Conservation (phyloP, 176 grass and related monocot genomes). For the Triticum timopheevii region DNA sequence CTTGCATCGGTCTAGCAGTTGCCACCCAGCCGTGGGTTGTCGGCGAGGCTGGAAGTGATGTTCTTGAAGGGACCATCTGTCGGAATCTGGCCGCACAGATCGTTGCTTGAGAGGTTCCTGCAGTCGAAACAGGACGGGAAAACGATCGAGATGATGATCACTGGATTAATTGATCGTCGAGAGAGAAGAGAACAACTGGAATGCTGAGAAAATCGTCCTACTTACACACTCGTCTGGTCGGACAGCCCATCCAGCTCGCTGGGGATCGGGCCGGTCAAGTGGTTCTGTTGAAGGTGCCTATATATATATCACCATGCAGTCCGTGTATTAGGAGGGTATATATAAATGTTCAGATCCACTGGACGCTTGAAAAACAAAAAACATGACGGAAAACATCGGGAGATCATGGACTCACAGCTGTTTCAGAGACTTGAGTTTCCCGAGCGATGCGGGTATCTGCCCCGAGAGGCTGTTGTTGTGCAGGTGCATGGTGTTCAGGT, state of each 20-base stretch:
- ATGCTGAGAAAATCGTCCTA: not conserved
- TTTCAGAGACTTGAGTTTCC: conserved; percentile 51
- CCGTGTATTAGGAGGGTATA: too few relatives aligned
- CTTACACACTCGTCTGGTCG: not conserved
- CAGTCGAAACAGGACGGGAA: not conserved
- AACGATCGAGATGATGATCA: not conserved
- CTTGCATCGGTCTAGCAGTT: not conserved
- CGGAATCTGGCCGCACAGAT: not conserved
- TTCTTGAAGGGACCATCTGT: not conserved
- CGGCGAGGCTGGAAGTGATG: not conserved
- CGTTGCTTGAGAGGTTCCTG: not conserved
- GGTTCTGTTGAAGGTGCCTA: not conserved
- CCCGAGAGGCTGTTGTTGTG: conserved; percentile 70
- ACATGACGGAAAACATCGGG: not conserved
- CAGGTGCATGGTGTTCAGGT: conserved; percentile 60
- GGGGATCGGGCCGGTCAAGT: not conserved
- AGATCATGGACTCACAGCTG: conserved; percentile 45
- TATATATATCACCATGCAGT: not conserved
- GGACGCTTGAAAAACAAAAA: not conserved
- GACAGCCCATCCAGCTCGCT: not conserved
- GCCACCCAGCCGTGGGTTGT: not conserved
- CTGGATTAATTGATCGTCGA: not conserved
- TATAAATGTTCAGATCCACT: not conserved
- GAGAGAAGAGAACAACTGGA: not conserved
- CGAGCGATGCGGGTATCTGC: conserved; percentile 49